Evolutionary conservation across 2,329 filamentous ascomycete species (phyloP).

Genomic region (Diaporthe citri): DNA sequence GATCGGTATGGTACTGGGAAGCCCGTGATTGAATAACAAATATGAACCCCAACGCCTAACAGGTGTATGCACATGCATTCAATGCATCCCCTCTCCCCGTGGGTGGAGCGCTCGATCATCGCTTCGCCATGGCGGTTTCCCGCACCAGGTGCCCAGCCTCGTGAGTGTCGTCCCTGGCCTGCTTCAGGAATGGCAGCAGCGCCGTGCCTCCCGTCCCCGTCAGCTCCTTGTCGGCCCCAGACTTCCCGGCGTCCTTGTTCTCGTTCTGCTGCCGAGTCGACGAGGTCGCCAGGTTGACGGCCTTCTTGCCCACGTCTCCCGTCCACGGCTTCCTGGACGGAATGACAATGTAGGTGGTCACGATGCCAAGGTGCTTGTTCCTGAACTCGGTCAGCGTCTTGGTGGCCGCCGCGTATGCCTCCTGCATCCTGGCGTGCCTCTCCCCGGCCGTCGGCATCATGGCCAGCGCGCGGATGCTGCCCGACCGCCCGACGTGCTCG

Average conservation of each 20-base stretch:
- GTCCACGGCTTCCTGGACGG: conserved; percentile 67
- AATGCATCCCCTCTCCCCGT: background rate
- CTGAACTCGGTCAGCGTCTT: conserved; percentile 81
- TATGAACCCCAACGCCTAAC: background rate
- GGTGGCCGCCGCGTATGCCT: conserved; percentile 77
- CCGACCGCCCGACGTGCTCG: conserved; percentile 74
- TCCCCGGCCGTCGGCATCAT: conserved; percentile 61
- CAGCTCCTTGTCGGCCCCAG: conserved; percentile 63
- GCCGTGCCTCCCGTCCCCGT: conserved; percentile 90
- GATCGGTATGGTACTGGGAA: background rate
- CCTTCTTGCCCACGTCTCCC: conserved; percentile 48
- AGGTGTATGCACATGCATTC: background rate
- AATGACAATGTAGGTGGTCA: conserved; percentile 89
- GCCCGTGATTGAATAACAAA: background rate
- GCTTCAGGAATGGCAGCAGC: conserved; percentile 89
- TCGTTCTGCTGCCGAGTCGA: conserved; percentile 38
- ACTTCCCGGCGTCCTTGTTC: conserved; percentile 37
- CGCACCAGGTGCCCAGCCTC: conserved; percentile 48
- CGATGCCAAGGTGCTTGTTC: conserved; percentile 90
- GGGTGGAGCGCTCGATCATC: background rate
- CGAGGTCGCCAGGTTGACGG: conserved; percentile 34
- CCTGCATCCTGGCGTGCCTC: conserved; percentile 59
- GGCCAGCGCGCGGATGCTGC: conserved; percentile 81
- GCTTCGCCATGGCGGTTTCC: conserved; percentile 3
- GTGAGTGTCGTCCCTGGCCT: conserved; percentile 85